These are phyloP conservation scores for Citrus hindsii DNA, from an alignment of 345 rosid species.

Conservation along the genomic window DNA sequence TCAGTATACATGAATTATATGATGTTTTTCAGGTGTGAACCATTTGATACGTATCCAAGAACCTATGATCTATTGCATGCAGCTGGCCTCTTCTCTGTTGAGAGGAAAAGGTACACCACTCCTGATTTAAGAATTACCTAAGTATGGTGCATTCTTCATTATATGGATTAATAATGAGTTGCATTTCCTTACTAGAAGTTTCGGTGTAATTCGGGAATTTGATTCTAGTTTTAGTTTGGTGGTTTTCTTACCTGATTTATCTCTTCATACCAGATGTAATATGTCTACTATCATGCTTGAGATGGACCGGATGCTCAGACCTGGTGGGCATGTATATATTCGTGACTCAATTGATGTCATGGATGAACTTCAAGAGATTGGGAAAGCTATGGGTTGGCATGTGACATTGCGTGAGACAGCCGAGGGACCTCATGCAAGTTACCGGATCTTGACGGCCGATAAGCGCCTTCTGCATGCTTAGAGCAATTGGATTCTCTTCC, in stretches of 20 bases:
- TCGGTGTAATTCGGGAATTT: neutral
- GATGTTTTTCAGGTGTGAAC: constrained; percentile 73
- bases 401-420: constrained; percentile 60
- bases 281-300: constrained; percentile 90
- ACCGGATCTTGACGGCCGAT: constrained; percentile 71
- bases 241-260: neutral
- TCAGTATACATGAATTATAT: neutral
- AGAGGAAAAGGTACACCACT: constrained; percentile 65
- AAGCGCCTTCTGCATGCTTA: constrained; percentile 51
- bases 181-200: neutral
- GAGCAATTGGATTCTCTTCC: constrained; percentile 6
- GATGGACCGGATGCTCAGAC: constrained; percentile 96
- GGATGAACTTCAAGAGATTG: constrained; percentile 76
- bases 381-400: constrained; percentile 84
- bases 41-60: constrained; percentile 96
- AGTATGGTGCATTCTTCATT: neutral
- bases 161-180: neutral
- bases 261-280: constrained; percentile 57
- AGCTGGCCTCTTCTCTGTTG: constrained; percentile 83
- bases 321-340: constrained; percentile 87
- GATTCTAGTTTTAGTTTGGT: neutral
- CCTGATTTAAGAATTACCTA: neutral
- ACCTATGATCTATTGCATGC: constrained; percentile 89
- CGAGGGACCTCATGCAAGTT: constrained; percentile 97
- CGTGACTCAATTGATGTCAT: constrained; percentile 71